These are phyloP conservation scores for Fusarium citri DNA, from an alignment of 2,329 filamentous ascomycete genomes.

Conservation along the genomic window DNA sequence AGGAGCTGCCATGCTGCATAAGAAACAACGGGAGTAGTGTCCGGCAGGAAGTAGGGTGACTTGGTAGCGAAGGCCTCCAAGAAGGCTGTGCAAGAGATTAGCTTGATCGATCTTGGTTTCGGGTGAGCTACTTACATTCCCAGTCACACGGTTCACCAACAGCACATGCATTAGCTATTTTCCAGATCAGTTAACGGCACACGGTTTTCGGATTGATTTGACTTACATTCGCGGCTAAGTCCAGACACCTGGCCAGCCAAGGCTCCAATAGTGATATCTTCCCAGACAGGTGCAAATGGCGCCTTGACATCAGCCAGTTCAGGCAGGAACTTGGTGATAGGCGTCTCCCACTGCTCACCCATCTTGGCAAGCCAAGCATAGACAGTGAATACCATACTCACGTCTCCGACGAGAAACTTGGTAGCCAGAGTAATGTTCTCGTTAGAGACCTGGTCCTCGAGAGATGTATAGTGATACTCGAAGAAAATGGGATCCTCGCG, in stretches of 20 bases:
- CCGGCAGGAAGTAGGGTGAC: slow-evolving; percentile 32
- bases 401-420: slow-evolving; percentile 45
- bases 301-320: slow-evolving; percentile 31
- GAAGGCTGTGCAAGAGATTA: slow-evolving; percentile 11
- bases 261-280: slow-evolving; percentile 35
- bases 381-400: slow-evolving; percentile 50
- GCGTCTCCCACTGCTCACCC: slow-evolving; percentile 45
- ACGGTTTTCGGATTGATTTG: rapidly evolving
- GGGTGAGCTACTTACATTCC: not conserved
- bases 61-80: slow-evolving; percentile 7
- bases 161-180: slow-evolving; percentile 21
- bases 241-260: slow-evolving; percentile 40
- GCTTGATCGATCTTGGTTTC: rapidly evolving
- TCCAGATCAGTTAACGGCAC: not conserved
- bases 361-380: slow-evolving; percentile 49
- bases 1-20: slow-evolving; percentile 40
- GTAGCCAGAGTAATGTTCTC: slow-evolving; percentile 39
- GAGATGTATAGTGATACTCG: slow-evolving; percentile 41
- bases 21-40: slow-evolving; percentile 36
- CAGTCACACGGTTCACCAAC: slow-evolving; percentile 21
- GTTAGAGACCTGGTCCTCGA: slow-evolving; percentile 13
- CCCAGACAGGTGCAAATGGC: slow-evolving; percentile 5
- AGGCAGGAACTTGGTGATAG: slow-evolving; percentile 48
- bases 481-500: slow-evolving; percentile 29
- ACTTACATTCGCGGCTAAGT: slow-evolving; percentile 36